Base-by-base conservation (phyloP, 495 filamentous ascomycete genomes). In the Penicillium daleae region DNA sequence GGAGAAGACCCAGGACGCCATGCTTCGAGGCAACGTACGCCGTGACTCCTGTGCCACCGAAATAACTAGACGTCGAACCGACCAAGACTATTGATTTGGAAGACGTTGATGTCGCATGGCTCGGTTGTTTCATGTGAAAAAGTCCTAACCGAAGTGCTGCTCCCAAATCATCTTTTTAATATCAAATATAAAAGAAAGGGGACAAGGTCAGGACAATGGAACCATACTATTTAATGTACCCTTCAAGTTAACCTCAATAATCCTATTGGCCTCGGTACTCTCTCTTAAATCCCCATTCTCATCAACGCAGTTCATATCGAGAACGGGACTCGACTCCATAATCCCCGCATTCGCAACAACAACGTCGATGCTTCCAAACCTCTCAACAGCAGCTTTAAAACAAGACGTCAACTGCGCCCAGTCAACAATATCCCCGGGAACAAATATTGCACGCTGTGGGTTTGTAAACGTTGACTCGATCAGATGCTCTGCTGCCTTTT, bases 261-360 rank as follows among this genome's bases (percentile, higher is more conserved):
- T 70, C 22, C 58, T 64, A 2, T 22, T 60, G 4, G 52, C 71
- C 22, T 75, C 71, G 1, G 29, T 10, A 19, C 52, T 59, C 60
- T 74, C 71, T 13, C 26, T 51, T 5, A 75, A 57, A 4, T 66
- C 44, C 7, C 68, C 71, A 15, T 65, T 31, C 6, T 60, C 66
- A 40, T 72, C 68, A 8, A 69, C 57, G 37, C 57, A 37, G 0
- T 66, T 54, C 10, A 75, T 13, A 42, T 72, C 57, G 2, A 75
- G 26, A 0, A 71, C 59, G 1, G 56, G 21, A 2, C 26, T 21
- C 8, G 68, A 67, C 31, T 84, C 79, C 69, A 83, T 80, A 54
- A 90, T 84, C 31, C 89, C 90, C 5, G 90, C 89, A 67, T 88
- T 90, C 51, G 87, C 86, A 56, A 91, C 82, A 0, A 91, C 85